Conservation (phyloP, 108 stramenopile genomes). For the Mayamaea pseudoterrestris region DNA sequence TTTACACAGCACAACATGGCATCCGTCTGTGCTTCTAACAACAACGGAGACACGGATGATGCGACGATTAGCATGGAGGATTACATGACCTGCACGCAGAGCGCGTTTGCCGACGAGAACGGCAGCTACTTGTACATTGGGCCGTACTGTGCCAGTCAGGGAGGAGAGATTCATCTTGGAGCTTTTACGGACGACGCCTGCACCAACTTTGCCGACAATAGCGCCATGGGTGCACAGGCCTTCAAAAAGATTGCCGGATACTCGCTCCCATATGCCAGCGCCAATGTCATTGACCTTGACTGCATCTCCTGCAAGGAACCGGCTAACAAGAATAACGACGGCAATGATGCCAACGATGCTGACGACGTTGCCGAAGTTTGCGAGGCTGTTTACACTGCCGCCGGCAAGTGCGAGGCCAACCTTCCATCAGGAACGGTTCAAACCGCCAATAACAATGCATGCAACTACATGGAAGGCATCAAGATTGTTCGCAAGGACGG, state of each 20-base stretch:
- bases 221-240: constrained; percentile 17
- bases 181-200: constrained; percentile 53
- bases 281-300: constrained; percentile 30
- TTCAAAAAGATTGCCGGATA: constrained; percentile 26
- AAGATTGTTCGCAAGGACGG: constrained; percentile 63
- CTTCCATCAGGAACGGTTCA: constrained; percentile 12
- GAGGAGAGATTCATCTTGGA: constrained; percentile 39
- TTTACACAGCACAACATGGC: background rate
- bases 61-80: constrained; percentile 9
- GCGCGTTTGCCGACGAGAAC: constrained; percentile 11
- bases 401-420: constrained; percentile 69
- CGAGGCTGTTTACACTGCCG: constrained; percentile 35
- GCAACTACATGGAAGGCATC: constrained; percentile 77
- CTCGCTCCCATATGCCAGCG: constrained; percentile 37
- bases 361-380: constrained; percentile 52
- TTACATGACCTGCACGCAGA: constrained; percentile 22
- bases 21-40: background rate
- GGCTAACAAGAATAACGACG: constrained; percentile 9
- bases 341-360: constrained; percentile 8
- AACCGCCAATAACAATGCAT: constrained; percentile 50
- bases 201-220: constrained; percentile 32
- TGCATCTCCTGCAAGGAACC: constrained; percentile 49
- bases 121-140: constrained; percentile 47
- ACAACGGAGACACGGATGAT: constrained; percentile 2
- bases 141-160: constrained; percentile 44